Conservation (phyloP, 1,284 basidiomycete genomes). For the Sporisorium exsertum region DNA sequence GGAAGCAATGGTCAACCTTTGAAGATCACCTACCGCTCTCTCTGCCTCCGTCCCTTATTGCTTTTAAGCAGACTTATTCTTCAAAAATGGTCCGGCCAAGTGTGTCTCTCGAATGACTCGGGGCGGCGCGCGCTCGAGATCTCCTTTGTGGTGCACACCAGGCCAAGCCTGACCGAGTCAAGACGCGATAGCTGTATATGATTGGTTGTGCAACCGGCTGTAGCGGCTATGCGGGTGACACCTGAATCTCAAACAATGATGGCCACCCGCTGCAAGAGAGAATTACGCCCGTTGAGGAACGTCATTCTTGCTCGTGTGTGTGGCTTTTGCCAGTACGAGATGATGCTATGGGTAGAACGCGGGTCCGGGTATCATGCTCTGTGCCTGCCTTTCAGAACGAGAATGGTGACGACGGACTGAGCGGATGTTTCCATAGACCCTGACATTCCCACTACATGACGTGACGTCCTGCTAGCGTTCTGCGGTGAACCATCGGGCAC, state of each 20-base stretch:
- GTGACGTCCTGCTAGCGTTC: neutral
- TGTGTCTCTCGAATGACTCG: no score
- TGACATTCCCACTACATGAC: slow-evolving; percentile 6
- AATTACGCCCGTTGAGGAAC: neutral
- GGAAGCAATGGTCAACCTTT: no score
- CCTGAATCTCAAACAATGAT: neutral
- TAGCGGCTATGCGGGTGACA: neutral
- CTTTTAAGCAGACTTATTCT: no score
- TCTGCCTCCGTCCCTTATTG: neutral
- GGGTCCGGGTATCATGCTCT: no score
- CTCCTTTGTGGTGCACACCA: no score
- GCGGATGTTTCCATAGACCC: slow-evolving; percentile 2
- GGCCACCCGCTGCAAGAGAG: neutral
- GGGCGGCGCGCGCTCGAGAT: no score
- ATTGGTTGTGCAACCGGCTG: neutral
- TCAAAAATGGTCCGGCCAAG: no score
- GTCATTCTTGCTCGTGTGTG: neutral
- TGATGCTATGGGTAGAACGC: neutral
- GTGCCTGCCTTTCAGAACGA: neutral
- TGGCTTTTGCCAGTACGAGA: neutral
- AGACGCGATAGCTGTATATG: no score
- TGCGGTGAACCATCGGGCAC: no score
- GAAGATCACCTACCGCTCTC: neutral
- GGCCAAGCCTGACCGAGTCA: no score
- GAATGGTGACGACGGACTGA: neutral